Evolutionary conservation across 805 yeast species (phyloP), one percentile per base, ranked within the genome.

Genomic region (Kuraishia capsulata): DNA sequence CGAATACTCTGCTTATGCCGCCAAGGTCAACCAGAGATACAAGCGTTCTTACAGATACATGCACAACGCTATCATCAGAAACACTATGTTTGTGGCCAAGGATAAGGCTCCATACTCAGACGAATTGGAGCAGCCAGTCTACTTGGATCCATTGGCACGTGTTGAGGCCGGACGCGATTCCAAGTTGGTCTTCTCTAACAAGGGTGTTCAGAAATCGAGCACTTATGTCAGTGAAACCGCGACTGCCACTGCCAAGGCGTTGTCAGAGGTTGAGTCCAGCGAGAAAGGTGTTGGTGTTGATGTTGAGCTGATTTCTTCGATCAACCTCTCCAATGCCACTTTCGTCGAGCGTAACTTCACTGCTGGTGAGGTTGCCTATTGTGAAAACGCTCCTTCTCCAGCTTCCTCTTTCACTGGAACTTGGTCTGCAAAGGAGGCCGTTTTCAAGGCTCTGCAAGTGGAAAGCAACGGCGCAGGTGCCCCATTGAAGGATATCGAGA

Each of bases 361-460:
- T 33, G 67, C 57, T 5, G 67, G 62, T 14, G 99, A 92, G 69
- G 79, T 81, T 48, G 68, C 65, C 26, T 92, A 92, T 71, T 88
- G 97, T 61, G 49, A 61, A 43, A 56, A 67, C 25, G 78, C 96
- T 24, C 70, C 97, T 32, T 71, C 72, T 47, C 85, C 92, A 37
- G 83, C 78, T 54, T 86, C 97, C 11, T 86, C 97, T 3, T 92
- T 74, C 63, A 88, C 98, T 20, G 99, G 99, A 35, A 83, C 95
- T 33, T 92, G 99, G 99, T 86, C 96, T 23, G 98, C 98, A 33
- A 92, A 92, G 67, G 99, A 92, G 68, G 98, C 99, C 32, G 97
- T 89, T 26, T 92, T 92, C 80, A 92, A 92, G 69, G 85, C 96
- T 16, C 70, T 92, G 55, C 89, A 92, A 44, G 95, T 86, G 45